Evolutionary conservation across 163 green algal species (phyloP), one percentile per base, ranked within the genome.

Genomic region (Chlamydomonas reinhardtii): DNA sequence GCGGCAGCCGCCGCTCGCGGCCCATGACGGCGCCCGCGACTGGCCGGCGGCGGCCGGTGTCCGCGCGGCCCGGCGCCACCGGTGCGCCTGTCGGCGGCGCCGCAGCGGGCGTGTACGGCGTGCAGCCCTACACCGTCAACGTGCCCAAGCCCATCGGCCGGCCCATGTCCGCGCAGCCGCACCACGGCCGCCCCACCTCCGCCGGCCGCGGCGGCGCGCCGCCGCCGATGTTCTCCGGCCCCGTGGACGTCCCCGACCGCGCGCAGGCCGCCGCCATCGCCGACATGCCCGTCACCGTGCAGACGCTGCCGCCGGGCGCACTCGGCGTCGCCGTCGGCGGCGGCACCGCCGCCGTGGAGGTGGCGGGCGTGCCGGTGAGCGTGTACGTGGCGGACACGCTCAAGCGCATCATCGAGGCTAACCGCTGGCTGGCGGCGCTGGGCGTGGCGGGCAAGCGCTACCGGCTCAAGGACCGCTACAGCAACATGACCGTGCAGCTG

Each of bases 341-440:
- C 73, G 65, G 52, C 35, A 90, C 79, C 27, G 86, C 86, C 25
- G 86, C 86, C 22, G 79, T 90, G 4, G 74, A 80, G 14, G 86
- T 90, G n/a, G 86, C 52, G 15, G 81, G 79, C 20, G 65, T 75
- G 19, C 80, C 79, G 9, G 86, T 90, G 9, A 88, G 79, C 56
- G 86, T 88, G 52, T 90, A 90, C 66, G 79, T 90, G 6, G 86
- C 80, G 8, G 86, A 90, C 66, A 90, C 86, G 34, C 64, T 87
- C 12, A 84, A 84, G 54, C 86, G 86, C 25, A 84, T 87, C n/a
- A 64, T 88, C 22, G 86, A 90, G 79, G 86, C 86, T 4, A 90
- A 90, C 66, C 65, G 86, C 14, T 90, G 86, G 86, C 73, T 90
- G 79, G 25, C 68, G 54, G 56, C 69, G 34, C 68, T 90, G 32